A percentile compares a stretch with the other conserved stretches of the same genome.
These are phyloP conservation scores for Pythium chondricola DNA, from an alignment of 352 stramenopile genomes.

Conservation along the genomic window DNA sequence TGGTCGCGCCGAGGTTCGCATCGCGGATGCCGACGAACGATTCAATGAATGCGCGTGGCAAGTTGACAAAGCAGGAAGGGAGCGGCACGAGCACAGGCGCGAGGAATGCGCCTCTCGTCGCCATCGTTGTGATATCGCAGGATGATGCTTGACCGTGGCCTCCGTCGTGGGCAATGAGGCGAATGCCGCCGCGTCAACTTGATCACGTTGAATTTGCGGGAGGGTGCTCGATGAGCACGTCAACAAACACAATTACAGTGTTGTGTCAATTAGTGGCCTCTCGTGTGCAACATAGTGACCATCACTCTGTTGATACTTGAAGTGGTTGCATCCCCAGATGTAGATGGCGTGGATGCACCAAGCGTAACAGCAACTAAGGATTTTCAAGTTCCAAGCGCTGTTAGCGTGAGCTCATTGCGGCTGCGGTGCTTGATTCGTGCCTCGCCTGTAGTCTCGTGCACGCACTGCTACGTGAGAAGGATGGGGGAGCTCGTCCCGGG, in stretches of 20 bases:
- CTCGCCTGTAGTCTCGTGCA: too few relatives aligned
- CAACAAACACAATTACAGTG: neutral
- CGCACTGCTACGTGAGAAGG: neutral
- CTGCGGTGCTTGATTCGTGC: too few relatives aligned
- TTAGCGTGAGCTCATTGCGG: too few relatives aligned
- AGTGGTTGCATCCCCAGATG: too few relatives aligned
- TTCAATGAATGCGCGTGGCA: conserved; percentile 61
- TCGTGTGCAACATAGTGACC: neutral
- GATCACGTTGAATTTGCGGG: conserved; percentile 2
- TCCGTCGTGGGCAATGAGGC: too few relatives aligned
- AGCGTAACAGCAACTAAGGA: too few relatives aligned
- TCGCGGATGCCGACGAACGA: conserved; percentile 33
- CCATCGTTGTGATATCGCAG: too few relatives aligned
- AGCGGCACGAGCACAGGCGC: conserved; percentile 51
- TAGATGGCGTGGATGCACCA: too few relatives aligned
- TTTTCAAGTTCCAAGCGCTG: too few relatives aligned
- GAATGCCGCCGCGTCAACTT: too few relatives aligned
- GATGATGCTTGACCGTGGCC: too few relatives aligned
- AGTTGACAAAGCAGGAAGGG: conserved; percentile 66
- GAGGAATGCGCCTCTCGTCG: conserved; percentile 51
- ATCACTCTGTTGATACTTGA: neutral
- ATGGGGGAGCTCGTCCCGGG: conserved; percentile 1
- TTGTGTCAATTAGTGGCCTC: too few relatives aligned
- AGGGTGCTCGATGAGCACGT: neutral
- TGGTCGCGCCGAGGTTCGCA: conserved; percentile 30